Evolutionary conservation across 352 stramenopile species (phyloP).

Genomic region (Pythium sukuiense): DNA sequence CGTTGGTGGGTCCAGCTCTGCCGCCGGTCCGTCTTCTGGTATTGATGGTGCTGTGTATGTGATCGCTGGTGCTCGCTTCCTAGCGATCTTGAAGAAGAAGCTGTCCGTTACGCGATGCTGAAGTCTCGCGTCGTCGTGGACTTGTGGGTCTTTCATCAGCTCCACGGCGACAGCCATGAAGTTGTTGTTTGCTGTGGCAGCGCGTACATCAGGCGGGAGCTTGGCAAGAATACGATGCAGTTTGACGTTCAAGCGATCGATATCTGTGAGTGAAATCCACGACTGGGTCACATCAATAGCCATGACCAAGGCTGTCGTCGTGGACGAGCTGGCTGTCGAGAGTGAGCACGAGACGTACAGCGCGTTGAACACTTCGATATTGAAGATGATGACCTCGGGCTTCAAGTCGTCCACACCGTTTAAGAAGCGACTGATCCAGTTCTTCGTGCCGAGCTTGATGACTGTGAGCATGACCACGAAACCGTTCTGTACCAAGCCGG

Average conservation of each 20-base stretch:
- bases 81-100: constrained; percentile 5
- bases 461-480: constrained; percentile 42
- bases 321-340: constrained; percentile 28
- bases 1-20: too few species aligned
- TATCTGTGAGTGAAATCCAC: constrained; percentile 29
- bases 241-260: neutral
- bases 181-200: neutral
- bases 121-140: constrained; percentile 3
- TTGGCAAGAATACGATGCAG: constrained; percentile 19
- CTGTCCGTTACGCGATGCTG: neutral
- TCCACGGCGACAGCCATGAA: constrained; percentile 13
- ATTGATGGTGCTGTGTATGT: neutral
- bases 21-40: too few species aligned
- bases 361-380: constrained; percentile 47
- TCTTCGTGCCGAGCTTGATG: constrained; percentile 46
- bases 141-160: constrained; percentile 9
- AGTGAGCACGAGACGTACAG: constrained; percentile 39
- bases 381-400: constrained; percentile 46
- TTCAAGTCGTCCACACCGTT: constrained; percentile 31
- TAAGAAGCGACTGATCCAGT: constrained; percentile 30
- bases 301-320: constrained; percentile 29
- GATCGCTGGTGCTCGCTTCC: neutral
- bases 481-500: constrained; percentile 14
- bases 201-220: neutral
- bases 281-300: constrained; percentile 31